A percentile compares a stretch with the other conserved stretches of the same genome.
Evolutionary conservation across 768 basidiomycete genomes (phyloP).

Genomic region (Collybiopsis confluens): DNA sequence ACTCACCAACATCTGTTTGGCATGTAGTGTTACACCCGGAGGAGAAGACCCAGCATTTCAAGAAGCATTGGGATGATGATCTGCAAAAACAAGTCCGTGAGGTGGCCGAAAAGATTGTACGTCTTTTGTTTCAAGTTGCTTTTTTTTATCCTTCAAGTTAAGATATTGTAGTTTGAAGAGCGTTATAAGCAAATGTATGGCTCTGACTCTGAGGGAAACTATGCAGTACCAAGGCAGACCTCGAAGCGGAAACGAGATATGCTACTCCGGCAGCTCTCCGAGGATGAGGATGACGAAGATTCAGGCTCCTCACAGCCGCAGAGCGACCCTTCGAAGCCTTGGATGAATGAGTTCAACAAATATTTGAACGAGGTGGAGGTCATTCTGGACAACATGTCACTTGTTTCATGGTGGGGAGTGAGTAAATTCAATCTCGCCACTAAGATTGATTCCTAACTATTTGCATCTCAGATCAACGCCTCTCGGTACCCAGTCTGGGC

Average conservation of each 20-base stretch:
- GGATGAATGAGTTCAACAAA: constrained; percentile 17
- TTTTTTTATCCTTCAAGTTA: not conserved
- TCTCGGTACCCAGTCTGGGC: constrained; percentile 28
- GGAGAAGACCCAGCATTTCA: constrained; percentile 19
- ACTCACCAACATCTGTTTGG: too few species aligned
- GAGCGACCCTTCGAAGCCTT: constrained; percentile 10
- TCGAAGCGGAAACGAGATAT: not conserved
- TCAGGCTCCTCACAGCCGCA: not conserved
- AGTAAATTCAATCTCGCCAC: too few species aligned
- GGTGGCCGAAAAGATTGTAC: not conserved
- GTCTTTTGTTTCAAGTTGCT: not conserved
- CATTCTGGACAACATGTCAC: constrained; percentile 15
- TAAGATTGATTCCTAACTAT: not conserved
- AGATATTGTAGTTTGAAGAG: not conserved
- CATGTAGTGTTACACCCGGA: constrained; percentile 20
- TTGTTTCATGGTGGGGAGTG: constrained; percentile 33
- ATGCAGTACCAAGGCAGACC: not conserved
- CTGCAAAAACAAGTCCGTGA: constrained; percentile 9
- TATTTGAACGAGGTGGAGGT: constrained; percentile 16
- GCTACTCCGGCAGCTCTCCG: not conserved
- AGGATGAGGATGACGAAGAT: constrained; percentile 12
- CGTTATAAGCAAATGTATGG: not conserved
- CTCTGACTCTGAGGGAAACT: not conserved
- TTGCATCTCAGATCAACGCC: constrained; percentile 17
- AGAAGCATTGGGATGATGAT: constrained; percentile 20